Base-by-base conservation (phyloP, 768 basidiomycete genomes). In the Boletus bicolor region DNA sequence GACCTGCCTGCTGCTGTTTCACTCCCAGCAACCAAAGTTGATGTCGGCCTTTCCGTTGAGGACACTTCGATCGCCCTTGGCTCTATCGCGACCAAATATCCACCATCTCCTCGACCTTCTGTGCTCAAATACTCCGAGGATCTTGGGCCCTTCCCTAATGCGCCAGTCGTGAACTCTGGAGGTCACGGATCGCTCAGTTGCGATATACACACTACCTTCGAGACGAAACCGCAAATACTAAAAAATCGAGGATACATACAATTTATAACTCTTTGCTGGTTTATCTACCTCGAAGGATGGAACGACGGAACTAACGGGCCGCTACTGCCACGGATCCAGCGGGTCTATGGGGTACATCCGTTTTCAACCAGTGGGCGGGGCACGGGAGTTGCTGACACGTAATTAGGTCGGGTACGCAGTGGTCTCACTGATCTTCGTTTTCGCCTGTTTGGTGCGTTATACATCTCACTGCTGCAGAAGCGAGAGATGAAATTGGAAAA, bases 241-340 rank as follows among this genome's bases (percentile, higher is more conserved):
- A 65, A 55, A 26, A 49, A 37, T 44, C 58, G 59, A 37, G 62
- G 64, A 56, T 47, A 46, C 54, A 67, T 85, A 28, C 85, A 88
- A 56, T 81, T 85, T 54, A 60, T 71, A 17, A 67, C 83, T 1
- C 70, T 84, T 36, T 87, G 84, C 59, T 82, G 75, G 72, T 72
- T 76, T 11, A 49, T 86, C 45, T 84, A 85, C 56, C 70, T 89
- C 4, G 78, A 78, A 15, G 91, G 91, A 15, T 92, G 89, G 89
- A 89, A 86, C 63, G 90, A 91, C 67, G 85, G 84, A 12, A 79
- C 84, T 0, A 81, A 82, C 14, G 91, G 91, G 2, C 89, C 91
- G 1, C 70, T 93, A 19, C 70, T 93, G 5, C 90, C 88, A 1
- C 77, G 83, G 11, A 84, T 93, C 46, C 89, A 88, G 66, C 67